phyloP scores from a whole-genome alignment of 75 land plant genomes.

The Adiantum capillusveneris region DNA sequence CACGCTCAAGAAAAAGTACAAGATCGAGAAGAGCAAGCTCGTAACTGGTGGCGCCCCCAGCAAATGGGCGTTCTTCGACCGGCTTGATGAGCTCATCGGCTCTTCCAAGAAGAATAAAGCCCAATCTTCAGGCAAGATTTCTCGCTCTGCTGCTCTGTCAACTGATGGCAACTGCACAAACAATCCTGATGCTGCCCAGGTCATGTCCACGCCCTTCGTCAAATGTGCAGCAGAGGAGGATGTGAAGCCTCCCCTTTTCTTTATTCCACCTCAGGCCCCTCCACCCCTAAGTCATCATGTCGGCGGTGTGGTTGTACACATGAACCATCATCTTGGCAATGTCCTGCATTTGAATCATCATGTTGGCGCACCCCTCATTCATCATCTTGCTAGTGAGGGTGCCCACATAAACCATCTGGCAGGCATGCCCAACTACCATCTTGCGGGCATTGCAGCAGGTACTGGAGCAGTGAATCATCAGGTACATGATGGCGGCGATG shows the following conservation, averaged over 20 bases:
- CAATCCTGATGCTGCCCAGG: background rate
- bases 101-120: slow-evolving; percentile 6
- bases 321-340: slow-evolving; percentile 1
- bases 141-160: background rate
- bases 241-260: slow-evolving; percentile 14
- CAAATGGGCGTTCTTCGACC: slow-evolving; percentile 41
- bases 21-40: slow-evolving; percentile 32
- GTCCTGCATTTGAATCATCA: slow-evolving; percentile 10
- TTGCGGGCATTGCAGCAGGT: background rate
- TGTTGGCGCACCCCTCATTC: too few relatives aligned
- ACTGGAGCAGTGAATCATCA: background rate
- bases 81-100: slow-evolving; percentile 39
- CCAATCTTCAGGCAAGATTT: background rate
- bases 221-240: background rate
- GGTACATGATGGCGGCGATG: slow-evolving; percentile 6
- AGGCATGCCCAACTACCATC: background rate
- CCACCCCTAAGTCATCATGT: slow-evolving; percentile 9
- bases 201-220: slow-evolving; percentile 1
- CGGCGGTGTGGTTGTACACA: slow-evolving; percentile 7
- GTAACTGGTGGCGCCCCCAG: slow-evolving; percentile 9
- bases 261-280: slow-evolving; percentile 13
- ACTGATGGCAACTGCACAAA: background rate
- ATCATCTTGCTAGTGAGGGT: too few relatives aligned
- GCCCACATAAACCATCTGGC: background rate
- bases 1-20: slow-evolving; percentile 62